Evolutionary conservation across 2,329 filamentous ascomycete species (phyloP).

Genomic region (Cephalotrichum gorgonifer): DNA sequence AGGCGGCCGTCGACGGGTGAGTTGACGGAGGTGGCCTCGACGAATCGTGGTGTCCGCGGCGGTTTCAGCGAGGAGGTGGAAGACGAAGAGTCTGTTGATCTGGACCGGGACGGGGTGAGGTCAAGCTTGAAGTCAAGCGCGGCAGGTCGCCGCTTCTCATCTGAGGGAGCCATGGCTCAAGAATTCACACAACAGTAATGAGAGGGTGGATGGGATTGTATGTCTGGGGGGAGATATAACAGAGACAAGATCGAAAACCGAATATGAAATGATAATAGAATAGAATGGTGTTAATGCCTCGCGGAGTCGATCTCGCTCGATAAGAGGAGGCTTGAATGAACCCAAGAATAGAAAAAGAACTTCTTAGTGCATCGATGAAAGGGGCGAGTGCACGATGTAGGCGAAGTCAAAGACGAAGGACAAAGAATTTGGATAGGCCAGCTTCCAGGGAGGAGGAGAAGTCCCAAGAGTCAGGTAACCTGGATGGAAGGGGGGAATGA

Average conservation of each 20-base stretch:
- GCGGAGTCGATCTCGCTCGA: not conserved
- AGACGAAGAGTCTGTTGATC: slow-evolving; percentile 38
- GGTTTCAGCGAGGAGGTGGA: slow-evolving; percentile 50
- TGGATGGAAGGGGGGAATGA: slow-evolving; percentile 16
- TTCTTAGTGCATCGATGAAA: not conserved
- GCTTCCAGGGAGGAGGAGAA: slow-evolving; percentile 38
- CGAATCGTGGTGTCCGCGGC: slow-evolving; percentile 68
- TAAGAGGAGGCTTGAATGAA: slow-evolving; percentile 1
- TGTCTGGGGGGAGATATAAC: not conserved
- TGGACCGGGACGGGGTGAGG: slow-evolving; percentile 36
- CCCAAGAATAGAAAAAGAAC: not conserved
- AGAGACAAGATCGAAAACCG: not conserved
- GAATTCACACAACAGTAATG: not conserved
- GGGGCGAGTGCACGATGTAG: slow-evolving; percentile 1
- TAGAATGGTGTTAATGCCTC: not conserved
- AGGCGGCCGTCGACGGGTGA: slow-evolving; percentile 51
- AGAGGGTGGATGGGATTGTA: not conserved
- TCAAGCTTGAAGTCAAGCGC: slow-evolving; percentile 46
- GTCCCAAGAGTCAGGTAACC: slow-evolving; percentile 19
- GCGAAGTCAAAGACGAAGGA: slow-evolving; percentile 9
- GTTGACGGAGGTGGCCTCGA: slow-evolving; percentile 69
- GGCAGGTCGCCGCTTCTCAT: slow-evolving; percentile 46
- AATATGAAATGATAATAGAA: slow-evolving; percentile 1
- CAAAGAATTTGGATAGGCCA: slow-evolving; percentile 36
- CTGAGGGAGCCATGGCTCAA: slow-evolving; percentile 25